Evolutionary conservation across 2,329 filamentous ascomycete species (phyloP), one percentile per base, ranked within the genome.

Genomic region (Sporothrix inflata): DNA sequence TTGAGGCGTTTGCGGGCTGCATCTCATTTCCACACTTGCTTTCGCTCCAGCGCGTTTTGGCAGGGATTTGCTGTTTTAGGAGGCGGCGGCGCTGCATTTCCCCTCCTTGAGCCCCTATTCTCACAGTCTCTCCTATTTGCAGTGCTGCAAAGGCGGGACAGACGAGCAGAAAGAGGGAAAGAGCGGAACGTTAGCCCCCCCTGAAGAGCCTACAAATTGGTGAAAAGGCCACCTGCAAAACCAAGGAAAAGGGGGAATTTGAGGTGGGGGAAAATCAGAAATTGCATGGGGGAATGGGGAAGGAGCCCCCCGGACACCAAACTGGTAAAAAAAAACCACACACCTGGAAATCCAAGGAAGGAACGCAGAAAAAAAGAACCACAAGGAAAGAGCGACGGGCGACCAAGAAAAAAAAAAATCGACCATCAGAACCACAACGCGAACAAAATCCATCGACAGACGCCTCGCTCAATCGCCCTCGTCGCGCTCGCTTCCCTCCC

Each of bases 321-420:
- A 4, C 51, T 27, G 16, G 27, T 6, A 40, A 66, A 69, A 72
- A 71, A 60, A 69, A 45, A 67, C 65, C 65, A 51, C 45, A 51
- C 45, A 38, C 27, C 27, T 24, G 12, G 45, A 51, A 34, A 53
- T 34, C 24, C 5, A 63, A 24, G 61, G 63, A 49, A 51, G 30
- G 65, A 51, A 49, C 65, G 65, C 65, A 63, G 47, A 49, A 27
- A 70, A 45, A 53, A 45, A 61, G 11, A 69, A n/a, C 57, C 19
- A 68, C 16, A 57, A 73, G 61, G 42, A 66, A 53, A 55, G 40
- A 69, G 45, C 45, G 71, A 65, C 66, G 4, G 30, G 21, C 45
- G n/a, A 55, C 69, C 57, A 72, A 70, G 45, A 69, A 71, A 30
- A 42, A 72, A 70, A 51, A 69, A 71, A 30, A 42, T 51, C 11